Evolutionary conservation across 805 yeast species (phyloP).

Genomic region (Candida ulmi): DNA sequence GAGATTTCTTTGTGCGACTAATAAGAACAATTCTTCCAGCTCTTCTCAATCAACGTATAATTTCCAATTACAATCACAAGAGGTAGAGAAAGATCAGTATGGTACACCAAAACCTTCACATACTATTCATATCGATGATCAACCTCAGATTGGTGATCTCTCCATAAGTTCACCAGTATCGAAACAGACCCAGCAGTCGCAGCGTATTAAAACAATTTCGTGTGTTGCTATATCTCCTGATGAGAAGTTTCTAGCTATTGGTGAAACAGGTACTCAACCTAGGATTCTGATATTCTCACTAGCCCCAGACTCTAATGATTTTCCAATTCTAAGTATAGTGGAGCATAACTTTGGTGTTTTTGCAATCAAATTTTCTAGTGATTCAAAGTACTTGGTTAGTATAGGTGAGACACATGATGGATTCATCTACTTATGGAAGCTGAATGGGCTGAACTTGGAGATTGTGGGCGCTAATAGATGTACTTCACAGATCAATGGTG

Average conservation of each 20-base stretch:
- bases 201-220: slow-evolving; percentile 45
- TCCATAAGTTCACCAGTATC: slow-evolving; percentile 9
- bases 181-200: slow-evolving; percentile 18
- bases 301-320: slow-evolving; percentile 39
- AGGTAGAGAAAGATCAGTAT: slow-evolving; percentile 6
- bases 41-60: background rate
- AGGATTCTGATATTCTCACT: slow-evolving; percentile 55
- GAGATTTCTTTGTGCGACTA: slow-evolving; percentile 47
- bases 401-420: slow-evolving; percentile 70
- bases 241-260: slow-evolving; percentile 52
- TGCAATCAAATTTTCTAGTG: slow-evolving; percentile 50
- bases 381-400: slow-evolving; percentile 50
- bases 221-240: slow-evolving; percentile 58
- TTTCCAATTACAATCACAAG: background rate
- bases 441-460: slow-evolving; percentile 25
- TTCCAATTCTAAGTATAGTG: slow-evolving; percentile 47
- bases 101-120: slow-evolving; percentile 6
- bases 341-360: slow-evolving; percentile 67
- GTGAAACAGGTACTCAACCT: slow-evolving; percentile 69
- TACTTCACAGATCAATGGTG: slow-evolving; percentile 48
- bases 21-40: slow-evolving; percentile 5
- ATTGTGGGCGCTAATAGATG: slow-evolving; percentile 55
- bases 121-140: slow-evolving; percentile 1
- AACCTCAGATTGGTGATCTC: slow-evolving; percentile 5
- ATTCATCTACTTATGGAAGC: slow-evolving; percentile 55